Percentiles rank a stretch among this genome's conserved stretches.
Conservation (phyloP, 768 basidiomycete species). For the Amanita brunnescens region DNA sequence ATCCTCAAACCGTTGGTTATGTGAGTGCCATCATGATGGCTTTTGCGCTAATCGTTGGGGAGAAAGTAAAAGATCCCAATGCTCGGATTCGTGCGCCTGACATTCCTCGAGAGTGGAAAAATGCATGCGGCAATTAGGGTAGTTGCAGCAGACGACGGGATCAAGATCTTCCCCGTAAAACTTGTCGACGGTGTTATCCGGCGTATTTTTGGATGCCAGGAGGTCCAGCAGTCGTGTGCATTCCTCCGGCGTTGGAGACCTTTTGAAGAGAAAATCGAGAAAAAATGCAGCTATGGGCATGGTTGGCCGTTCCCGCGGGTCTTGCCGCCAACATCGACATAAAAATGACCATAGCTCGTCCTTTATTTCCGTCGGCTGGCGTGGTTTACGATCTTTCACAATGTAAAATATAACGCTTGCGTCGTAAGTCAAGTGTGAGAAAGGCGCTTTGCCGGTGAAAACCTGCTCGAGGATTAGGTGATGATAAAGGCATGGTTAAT, state of each 20-base stretch:
- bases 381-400: slow-evolving; percentile 1
- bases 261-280: not conserved
- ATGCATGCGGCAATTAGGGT: not conserved
- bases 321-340: slow-evolving; percentile 5
- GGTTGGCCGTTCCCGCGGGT: slow-evolving; percentile 7
- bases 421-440: slow-evolving; percentile 9
- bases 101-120: slow-evolving; percentile 1
- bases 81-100: slow-evolving; percentile 5
- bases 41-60: not conserved
- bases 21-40: too few relatives aligned
- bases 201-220: not conserved
- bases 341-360: slow-evolving; percentile 8
- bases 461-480: slow-evolving; percentile 1
- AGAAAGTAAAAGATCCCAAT: not conserved
- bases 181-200: not conserved
- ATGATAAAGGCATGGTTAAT: not conserved
- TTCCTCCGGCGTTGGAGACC: not conserved
- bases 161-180: not conserved
- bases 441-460: slow-evolving; percentile 10
- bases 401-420: slow-evolving; percentile 9
- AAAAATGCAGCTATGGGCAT: not conserved
- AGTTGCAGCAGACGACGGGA: not conserved
- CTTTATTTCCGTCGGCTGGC: slow-evolving; percentile 5
- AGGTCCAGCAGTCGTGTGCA: not conserved
- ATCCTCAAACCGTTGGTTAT: too few relatives aligned